These are phyloP conservation scores for Neurospora tetrasperma DNA, from an alignment of 495 filamentous ascomycete species.

Conservation along the genomic window DNA sequence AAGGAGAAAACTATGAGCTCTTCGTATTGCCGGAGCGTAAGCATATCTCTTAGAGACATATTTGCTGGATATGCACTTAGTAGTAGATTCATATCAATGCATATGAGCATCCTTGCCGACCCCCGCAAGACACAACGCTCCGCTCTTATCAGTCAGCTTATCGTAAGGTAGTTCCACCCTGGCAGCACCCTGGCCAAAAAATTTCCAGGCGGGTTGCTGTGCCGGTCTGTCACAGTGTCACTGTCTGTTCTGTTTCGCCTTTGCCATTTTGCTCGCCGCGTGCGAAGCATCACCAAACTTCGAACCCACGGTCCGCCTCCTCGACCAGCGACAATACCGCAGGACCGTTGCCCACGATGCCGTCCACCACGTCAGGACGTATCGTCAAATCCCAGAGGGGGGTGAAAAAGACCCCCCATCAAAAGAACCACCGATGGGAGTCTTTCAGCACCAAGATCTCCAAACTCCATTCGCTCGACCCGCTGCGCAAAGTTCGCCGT, in stretches of 20 bases:
- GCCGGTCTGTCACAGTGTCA: background rate
- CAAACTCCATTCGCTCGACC: constrained; percentile 79
- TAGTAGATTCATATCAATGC: background rate
- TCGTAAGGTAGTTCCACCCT: constrained; percentile 10
- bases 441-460: constrained; percentile 86
- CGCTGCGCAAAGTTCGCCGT: constrained; percentile 73
- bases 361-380: constrained; percentile 50
- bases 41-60: background rate
- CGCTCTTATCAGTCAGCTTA: constrained; percentile 27
- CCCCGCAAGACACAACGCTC: background rate
- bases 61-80: background rate
- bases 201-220: constrained; percentile 8
- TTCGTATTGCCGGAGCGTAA: background rate
- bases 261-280: background rate
- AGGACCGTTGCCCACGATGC: constrained; percentile 26
- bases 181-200: constrained; percentile 20
- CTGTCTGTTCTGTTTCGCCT: background rate
- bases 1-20: background rate
- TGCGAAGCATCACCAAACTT: constrained; percentile 1
- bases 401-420: constrained; percentile 59
- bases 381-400: constrained; percentile 55
- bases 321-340: background rate
- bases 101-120: background rate
- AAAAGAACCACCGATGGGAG: constrained; percentile 80
- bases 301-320: background rate